Base-by-base conservation (phyloP, 164 flowering plant species). In the Chloranthus sessilifolius region DNA sequence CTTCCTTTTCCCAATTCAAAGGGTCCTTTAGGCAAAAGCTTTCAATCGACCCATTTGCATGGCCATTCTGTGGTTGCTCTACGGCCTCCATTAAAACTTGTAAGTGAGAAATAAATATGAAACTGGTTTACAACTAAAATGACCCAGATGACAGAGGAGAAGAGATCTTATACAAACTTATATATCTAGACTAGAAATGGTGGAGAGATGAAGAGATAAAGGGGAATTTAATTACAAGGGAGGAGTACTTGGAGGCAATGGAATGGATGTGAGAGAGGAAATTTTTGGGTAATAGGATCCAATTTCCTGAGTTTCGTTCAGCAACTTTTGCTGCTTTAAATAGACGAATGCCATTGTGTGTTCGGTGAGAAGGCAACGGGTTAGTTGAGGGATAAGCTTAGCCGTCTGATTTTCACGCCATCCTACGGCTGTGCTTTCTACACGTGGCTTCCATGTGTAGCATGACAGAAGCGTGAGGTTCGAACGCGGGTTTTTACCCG, bases 1-100 rank as follows among this genome's bases (percentile, higher is more conserved):
- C 85, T 6, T 80, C 80, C 50, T 8, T 6, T 20, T 56, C 77
- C 85, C 85, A 80, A 35, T 75, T 66, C 61, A 80, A 35, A 1
- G 85, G 78, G 52, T 80, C 85, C 16, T 38, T 27, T 1, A 51
- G 34, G 49, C 69, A 66, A n/a, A 64, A 25, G 15, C 39, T 25
- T 5, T 41, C 35, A 7, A 23, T 34, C 4, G 48, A 7, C 4
- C 23, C 55, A 6, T 38, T 30, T 17, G 43, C 51, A 19, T 47
- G 45, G 11, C 56, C 64, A 27, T 70, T 55, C 22, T 40, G 17
- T n/a, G n/a, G n/a, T n/a, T n/a, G n/a, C n/a, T n/a, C n/a, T n/a
- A n/a, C n/a, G n/a, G n/a, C n/a, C n/a, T n/a, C n/a, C n/a, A n/a
- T n/a, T n/a, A n/a, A n/a, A n/a, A n/a, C n/a, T n/a, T n/a, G n/a